Percentiles rank a stretch among this genome's conserved stretches.
phyloP scores from a whole-genome alignment of 805 yeast genomes.

The Lipomyces spencermartinsiae region DNA sequence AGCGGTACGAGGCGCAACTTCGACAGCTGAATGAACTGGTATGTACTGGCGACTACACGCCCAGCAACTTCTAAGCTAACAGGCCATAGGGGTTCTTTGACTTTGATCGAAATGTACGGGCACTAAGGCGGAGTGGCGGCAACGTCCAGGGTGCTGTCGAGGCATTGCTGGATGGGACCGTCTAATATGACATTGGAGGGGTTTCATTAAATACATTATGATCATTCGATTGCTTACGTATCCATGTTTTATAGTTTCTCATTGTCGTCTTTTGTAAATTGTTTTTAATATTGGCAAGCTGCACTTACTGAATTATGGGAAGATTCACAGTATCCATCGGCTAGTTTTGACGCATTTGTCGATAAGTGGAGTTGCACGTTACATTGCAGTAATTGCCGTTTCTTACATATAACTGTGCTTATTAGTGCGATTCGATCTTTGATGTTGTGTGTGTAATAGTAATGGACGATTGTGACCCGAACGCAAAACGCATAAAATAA shows the following conservation, averaged over 20 bases:
- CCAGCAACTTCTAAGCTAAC: not conserved
- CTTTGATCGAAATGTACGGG: slow-evolving; percentile 88
- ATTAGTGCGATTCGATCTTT: not conserved
- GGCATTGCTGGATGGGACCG: slow-evolving; percentile 68
- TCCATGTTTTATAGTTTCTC: not conserved
- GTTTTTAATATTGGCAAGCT: too few species aligned
- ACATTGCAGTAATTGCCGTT: not conserved
- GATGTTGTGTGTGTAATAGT: not conserved
- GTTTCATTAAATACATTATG: not conserved
- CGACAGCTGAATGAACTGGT: slow-evolving; percentile 76
- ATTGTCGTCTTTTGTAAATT: not conserved
- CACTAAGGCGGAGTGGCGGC: slow-evolving; percentile 94
- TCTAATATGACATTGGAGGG: slow-evolving; percentile 13
- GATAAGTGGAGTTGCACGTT: not conserved
- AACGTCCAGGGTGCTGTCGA: slow-evolving; percentile 97
- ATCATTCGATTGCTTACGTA: not conserved
- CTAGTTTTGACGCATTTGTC: too few species aligned
- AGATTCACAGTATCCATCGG: too few species aligned
- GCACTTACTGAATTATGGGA: too few species aligned
- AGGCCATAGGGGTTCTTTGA: slow-evolving; percentile 70
- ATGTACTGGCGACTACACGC: not conserved
- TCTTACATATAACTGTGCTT: not conserved
- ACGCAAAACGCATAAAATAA: not conserved
- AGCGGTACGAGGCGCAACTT: slow-evolving; percentile 71
- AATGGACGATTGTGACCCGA: not conserved